Base-by-base conservation (phyloP, 1,284 basidiomycete genomes). In the Trichosporon faecale region DNA sequence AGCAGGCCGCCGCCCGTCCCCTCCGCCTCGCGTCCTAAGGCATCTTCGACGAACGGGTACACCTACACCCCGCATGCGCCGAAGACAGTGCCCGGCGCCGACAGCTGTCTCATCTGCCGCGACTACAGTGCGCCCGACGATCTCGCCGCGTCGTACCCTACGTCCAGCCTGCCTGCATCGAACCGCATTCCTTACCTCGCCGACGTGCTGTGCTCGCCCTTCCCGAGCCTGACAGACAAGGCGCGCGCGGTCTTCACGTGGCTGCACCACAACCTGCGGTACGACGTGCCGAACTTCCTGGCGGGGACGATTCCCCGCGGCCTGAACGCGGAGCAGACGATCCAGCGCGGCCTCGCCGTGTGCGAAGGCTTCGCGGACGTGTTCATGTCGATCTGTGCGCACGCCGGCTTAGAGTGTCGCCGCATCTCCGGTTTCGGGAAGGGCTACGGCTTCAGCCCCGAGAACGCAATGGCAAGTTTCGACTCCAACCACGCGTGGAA, bases 221-320 rank as follows among this genome's bases (percentile, higher is more conserved):
- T 73, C 68, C 21, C 57, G 6, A 49, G 49, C 0, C 9, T 37
- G 12, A 67, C 72, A 0, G 72, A 73, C 68, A 70, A 70, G 37
- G 72, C 72, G 21, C 72, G 72, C 14, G 72, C 69, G 0, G 67
- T 73, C 65, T 73, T 73, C 66, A 70, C 72, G 1, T 73, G 72
- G 72, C 64, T 46, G n/a, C 72, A 73, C 64, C 55, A 73, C 68
- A 73, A 70, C 72, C 52, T 73, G 37, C 57, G 29, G 18, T 73
- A 73, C 27, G 72, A 73, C 52, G 66, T 63, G 7, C 65, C 35
- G 5, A 68, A 65, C 65, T 73, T 70, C 49, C 49, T 70, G 9
- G 57, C 66, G 7, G 40, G 40, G 6, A 68, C 65, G 2, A 44
- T 72, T 12, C 71, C 66, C 4, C 60, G 64, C 29, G 65, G 66